These are phyloP conservation scores for Ganoderma sinense DNA, from an alignment of 1,284 basidiomycete species.

Conservation along the genomic window DNA sequence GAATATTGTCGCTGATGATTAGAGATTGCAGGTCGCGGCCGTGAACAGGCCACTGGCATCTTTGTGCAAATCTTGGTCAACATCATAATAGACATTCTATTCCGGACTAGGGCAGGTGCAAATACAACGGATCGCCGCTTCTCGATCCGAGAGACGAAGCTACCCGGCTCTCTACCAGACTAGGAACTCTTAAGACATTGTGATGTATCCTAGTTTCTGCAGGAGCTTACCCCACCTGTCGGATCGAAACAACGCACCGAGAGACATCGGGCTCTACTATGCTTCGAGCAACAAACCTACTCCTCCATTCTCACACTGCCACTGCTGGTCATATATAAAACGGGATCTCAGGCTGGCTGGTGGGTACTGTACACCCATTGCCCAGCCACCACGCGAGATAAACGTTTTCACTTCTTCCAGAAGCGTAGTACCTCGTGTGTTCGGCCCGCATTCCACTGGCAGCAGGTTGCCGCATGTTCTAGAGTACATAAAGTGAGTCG, in stretches of 20 bases:
- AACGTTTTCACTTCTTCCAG: background rate
- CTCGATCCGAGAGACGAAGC: too few species aligned
- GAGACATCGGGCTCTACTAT: background rate
- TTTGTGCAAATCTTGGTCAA: too few species aligned
- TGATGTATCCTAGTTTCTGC: background rate
- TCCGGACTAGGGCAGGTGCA: too few species aligned
- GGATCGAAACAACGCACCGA: too few species aligned
- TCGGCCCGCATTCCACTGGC: constrained; percentile 8
- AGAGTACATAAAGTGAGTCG: constrained; percentile 16
- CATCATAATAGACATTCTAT: too few species aligned
- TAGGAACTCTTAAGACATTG: background rate
- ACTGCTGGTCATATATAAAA: background rate
- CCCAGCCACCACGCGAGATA: constrained; percentile 2
- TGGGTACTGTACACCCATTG: background rate
- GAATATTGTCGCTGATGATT: too few species aligned
- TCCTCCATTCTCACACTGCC: background rate
- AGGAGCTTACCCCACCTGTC: background rate
- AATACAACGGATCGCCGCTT: too few species aligned
- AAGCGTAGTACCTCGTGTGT: constrained; percentile 17
- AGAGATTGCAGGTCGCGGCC: too few species aligned
- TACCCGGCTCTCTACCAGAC: too few species aligned
- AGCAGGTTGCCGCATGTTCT: constrained; percentile 23
- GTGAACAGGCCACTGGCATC: too few species aligned
- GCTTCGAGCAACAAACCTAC: background rate
- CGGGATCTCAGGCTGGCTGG: background rate